phyloP scores from a whole-genome alignment of 495 filamentous ascomycete genomes.

The Cercophora scortea region DNA sequence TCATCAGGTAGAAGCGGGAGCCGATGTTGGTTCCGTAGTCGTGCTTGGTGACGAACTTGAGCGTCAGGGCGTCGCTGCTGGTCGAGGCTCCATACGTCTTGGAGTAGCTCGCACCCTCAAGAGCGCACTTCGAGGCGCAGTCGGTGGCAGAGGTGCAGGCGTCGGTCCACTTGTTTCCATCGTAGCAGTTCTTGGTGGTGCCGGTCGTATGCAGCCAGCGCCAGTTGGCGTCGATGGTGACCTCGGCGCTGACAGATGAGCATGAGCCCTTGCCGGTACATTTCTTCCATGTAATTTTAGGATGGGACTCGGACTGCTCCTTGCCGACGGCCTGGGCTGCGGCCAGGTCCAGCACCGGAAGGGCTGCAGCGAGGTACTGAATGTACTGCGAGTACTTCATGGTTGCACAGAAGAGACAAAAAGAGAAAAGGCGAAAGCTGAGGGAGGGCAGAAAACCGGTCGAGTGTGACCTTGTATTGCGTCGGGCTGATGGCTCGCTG shows the following conservation, averaged over 20 bases:
- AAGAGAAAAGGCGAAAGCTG: neutral
- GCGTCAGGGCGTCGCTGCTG: conserved; percentile 39
- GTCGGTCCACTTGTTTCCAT: conserved; percentile 43
- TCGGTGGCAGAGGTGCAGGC: conserved; percentile 33
- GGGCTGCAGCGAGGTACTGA: conserved; percentile 23
- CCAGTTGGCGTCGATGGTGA: conserved; percentile 47
- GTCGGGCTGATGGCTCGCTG: neutral
- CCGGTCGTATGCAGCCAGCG: conserved; percentile 38
- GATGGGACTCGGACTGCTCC: conserved; percentile 47
- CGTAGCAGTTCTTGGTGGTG: conserved; percentile 40
- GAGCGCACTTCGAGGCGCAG: conserved; percentile 39
- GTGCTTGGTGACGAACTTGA: conserved; percentile 53
- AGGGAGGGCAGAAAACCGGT: neutral
- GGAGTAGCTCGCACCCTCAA: conserved; percentile 42
- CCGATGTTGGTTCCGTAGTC: conserved; percentile 46
- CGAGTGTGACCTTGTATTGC: neutral
- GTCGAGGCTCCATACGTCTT: conserved; percentile 41
- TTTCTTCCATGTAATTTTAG: conserved; percentile 50
- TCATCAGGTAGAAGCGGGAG: conserved; percentile 53
- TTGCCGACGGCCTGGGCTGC: conserved; percentile 49
- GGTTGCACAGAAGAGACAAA: neutral
- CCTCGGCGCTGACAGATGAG: conserved; percentile 31
- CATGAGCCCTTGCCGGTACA: conserved; percentile 47
- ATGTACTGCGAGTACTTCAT: conserved; percentile 18
- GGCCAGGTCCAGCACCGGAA: conserved; percentile 20